Percentiles rank a stretch among this genome's conserved stretches.
phyloP scores from a whole-genome alignment of 2,329 filamentous ascomycete species.

The Exophiala phaeomuriformis region DNA sequence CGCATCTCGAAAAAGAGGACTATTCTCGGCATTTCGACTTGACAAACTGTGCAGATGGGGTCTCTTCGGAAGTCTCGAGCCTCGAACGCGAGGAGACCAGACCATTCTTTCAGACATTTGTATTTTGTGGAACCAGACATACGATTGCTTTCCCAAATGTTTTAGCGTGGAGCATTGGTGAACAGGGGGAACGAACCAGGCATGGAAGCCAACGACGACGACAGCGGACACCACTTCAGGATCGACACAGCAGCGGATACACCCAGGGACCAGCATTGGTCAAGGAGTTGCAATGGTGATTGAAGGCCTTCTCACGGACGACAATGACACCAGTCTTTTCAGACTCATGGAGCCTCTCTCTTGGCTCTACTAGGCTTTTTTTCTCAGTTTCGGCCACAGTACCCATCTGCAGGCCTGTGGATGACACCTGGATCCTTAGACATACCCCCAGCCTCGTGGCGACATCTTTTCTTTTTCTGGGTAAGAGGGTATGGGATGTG shows the following conservation, averaged over 20 bases:
- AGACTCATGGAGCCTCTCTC: conserved; percentile 8
- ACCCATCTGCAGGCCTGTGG: conserved; percentile 8
- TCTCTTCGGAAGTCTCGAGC: not conserved
- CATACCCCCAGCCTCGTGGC: conserved; percentile 20
- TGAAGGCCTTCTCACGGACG: not conserved
- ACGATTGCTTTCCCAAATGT: conserved; percentile 16
- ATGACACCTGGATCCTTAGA: conserved; percentile 17
- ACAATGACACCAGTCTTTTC: conserved; percentile 10
- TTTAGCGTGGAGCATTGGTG: conserved; percentile 13
- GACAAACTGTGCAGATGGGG: not conserved
- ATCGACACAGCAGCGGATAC: conserved; percentile 8
- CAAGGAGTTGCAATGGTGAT: conserved; percentile 13
- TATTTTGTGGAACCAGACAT: not conserved
- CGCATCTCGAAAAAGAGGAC: conserved; percentile 42
- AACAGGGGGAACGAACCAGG: conserved; percentile 4
- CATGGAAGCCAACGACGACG: conserved; percentile 5
- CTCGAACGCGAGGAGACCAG: not conserved
- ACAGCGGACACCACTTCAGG: conserved; percentile 5
- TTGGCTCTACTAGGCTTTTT: conserved; percentile 17
- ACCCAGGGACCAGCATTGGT: conserved; percentile 15
- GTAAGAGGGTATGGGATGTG: conserved; percentile 15
- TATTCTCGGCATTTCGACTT: conserved; percentile 35
- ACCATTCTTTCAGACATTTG: conserved; percentile 9
- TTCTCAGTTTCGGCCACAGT: conserved; percentile 14
- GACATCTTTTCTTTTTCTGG: conserved; percentile 17